Conservation (phyloP, 2,329 filamentous ascomycete species). For the Kalmusia sp. region DNA sequence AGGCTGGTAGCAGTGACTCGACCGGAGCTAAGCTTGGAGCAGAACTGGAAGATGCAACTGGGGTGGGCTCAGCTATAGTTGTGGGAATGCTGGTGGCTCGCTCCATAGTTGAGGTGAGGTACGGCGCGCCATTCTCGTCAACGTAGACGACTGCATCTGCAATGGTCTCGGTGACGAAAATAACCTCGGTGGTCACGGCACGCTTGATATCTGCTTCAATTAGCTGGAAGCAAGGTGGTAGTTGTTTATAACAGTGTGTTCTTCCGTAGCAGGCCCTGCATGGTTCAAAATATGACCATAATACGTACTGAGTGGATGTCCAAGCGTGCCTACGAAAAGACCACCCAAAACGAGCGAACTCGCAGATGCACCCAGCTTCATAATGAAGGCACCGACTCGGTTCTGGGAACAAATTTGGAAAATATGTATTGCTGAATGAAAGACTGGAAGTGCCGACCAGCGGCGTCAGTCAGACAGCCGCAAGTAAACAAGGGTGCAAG, state of each 20-base stretch:
- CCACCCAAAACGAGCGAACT: slow-evolving; percentile 39
- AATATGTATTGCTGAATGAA: slow-evolving; percentile 30
- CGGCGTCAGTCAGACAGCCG: slow-evolving; percentile 22
- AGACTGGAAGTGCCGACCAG: slow-evolving; percentile 23
- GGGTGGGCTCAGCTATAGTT: slow-evolving; percentile 17
- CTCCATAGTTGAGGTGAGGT: slow-evolving; percentile 30
- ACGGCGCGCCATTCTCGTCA: slow-evolving; percentile 37
- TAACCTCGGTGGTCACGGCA: slow-evolving; percentile 38
- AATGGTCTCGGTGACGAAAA: slow-evolving; percentile 38
- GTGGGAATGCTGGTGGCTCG: slow-evolving; percentile 15
- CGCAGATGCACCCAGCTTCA: slow-evolving; percentile 54
- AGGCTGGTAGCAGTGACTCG: slow-evolving; percentile 11
- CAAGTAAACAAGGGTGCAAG: neutral
- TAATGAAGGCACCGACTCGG: slow-evolving; percentile 32
- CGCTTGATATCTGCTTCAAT: slow-evolving; percentile 29
- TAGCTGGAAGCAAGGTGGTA: too few relatives aligned
- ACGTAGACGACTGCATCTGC: slow-evolving; percentile 41
- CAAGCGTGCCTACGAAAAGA: slow-evolving; percentile 51
- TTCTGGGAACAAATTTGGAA: slow-evolving; percentile 8
- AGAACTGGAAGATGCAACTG: slow-evolving; percentile 9
- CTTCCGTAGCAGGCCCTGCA: too few relatives aligned
- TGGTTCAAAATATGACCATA: neutral
- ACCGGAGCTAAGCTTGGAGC: slow-evolving; percentile 5
- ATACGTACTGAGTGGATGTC: slow-evolving; percentile 50
- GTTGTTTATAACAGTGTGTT: too few relatives aligned